phyloP scores from a whole-genome alignment of 78 protist genomes.

The Polysphondylium violaceum region DNA sequence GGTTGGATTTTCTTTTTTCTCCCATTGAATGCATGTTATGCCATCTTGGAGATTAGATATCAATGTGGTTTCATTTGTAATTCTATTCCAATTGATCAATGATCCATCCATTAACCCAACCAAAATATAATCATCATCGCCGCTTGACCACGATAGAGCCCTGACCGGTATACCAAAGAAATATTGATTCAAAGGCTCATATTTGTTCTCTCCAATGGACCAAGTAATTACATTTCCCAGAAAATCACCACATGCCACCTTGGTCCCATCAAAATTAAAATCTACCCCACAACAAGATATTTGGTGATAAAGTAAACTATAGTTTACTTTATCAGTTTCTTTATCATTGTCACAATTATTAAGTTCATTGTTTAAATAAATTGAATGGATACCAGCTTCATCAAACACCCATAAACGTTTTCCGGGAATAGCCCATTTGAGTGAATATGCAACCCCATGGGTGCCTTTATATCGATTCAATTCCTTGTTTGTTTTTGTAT shows the following conservation, averaged over 20 bases:
- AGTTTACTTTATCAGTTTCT: background rate
- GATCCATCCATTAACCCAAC: slow-evolving; percentile 47
- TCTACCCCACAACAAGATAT: slow-evolving; percentile 74
- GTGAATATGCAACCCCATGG: slow-evolving; percentile 63
- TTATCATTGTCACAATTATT: background rate
- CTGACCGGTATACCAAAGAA: slow-evolving; percentile 69
- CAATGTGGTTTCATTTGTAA: background rate
- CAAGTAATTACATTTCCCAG: slow-evolving; percentile 54
- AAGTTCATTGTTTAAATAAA: slow-evolving; percentile 11
- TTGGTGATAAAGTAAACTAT: slow-evolving; percentile 30
- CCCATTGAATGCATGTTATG: slow-evolving; percentile 61
- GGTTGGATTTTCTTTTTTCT: background rate
- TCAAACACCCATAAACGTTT: slow-evolving; percentile 67
- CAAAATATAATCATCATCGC: background rate
- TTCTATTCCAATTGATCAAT: background rate
- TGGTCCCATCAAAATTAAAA: slow-evolving; percentile 18
- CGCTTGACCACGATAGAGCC: slow-evolving; percentile 27
- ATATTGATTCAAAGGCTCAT: background rate
- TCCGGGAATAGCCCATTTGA: slow-evolving; percentile 48
- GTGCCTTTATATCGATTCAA: background rate
- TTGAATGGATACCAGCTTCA: slow-evolving; percentile 67
- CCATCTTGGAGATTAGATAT: slow-evolving; percentile 10
- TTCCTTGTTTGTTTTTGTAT: background rate
- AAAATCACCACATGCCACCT: slow-evolving; percentile 73
- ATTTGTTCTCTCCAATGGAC: slow-evolving; percentile 8